phyloP scores from a whole-genome alignment of 208 protist species.

The Acanthamoeba sp. region DNA sequence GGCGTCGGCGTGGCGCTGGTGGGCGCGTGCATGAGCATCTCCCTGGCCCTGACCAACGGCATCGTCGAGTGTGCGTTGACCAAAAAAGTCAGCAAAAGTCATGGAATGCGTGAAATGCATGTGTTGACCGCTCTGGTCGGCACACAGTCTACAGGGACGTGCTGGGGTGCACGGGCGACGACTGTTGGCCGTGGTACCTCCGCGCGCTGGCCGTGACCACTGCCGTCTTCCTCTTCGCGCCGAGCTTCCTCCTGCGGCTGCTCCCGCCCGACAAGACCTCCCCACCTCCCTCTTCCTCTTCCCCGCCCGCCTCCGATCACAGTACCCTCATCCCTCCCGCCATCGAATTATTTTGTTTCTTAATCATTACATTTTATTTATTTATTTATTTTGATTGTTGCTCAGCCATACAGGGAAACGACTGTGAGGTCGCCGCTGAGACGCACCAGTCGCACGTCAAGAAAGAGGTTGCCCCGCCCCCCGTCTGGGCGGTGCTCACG shows the following conservation, averaged over 20 bases:
- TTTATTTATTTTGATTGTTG: too few species aligned
- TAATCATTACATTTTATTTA: too few species aligned
- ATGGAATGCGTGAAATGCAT: too few species aligned
- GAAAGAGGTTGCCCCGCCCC: too few species aligned
- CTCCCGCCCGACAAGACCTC: neutral
- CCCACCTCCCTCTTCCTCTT: neutral
- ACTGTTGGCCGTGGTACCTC: conserved; percentile 12
- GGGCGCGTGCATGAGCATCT: conserved; percentile 8
- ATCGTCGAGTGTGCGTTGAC: conserved; percentile 9
- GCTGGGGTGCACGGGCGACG: neutral
- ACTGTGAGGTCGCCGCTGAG: too few species aligned
- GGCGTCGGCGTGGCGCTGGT: conserved; percentile 1
- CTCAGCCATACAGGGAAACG: too few species aligned
- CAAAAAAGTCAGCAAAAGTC: too few species aligned
- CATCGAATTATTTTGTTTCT: too few species aligned
- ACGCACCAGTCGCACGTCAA: too few species aligned
- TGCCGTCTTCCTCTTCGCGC: conserved; percentile 9
- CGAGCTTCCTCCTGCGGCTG: neutral
- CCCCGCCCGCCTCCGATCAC: neutral
- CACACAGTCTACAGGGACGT: neutral
- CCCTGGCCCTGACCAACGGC: conserved; percentile 20
- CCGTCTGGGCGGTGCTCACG: too few species aligned
- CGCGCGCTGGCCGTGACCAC: conserved; percentile 4
- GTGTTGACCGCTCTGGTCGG: too few species aligned
- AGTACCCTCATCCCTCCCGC: neutral